These are phyloP conservation scores for Diaporthe caulivora DNA, from an alignment of 2,329 filamentous ascomycete species.

Conservation along the genomic window DNA sequence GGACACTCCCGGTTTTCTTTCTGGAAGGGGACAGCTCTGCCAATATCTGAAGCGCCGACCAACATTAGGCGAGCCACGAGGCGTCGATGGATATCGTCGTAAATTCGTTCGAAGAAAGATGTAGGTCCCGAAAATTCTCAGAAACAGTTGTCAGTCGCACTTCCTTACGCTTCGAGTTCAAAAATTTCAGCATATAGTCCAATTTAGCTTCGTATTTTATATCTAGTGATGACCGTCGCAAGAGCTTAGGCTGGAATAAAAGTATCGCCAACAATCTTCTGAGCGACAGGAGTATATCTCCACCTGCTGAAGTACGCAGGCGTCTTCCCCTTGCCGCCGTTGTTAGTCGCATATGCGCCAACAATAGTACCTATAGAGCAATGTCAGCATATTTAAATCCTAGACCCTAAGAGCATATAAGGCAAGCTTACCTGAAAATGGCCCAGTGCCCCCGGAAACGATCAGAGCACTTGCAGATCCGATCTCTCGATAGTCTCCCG, in stretches of 20 bases:
- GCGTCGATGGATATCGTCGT: neutral
- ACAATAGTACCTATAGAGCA: conserved; percentile 50
- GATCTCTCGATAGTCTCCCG: conserved; percentile 43
- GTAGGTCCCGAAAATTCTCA: too few species aligned
- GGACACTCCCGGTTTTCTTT: too few species aligned
- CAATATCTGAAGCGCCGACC: neutral
- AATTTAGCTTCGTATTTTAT: neutral
- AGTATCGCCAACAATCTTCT: conserved; percentile 18
- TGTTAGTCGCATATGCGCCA: conserved; percentile 53
- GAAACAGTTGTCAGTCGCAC: neutral
- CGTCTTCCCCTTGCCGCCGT: conserved; percentile 43
- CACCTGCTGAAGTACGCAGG: conserved; percentile 25
- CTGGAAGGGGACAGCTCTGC: neutral
- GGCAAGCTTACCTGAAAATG: neutral
- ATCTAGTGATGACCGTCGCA: neutral
- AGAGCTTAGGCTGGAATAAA: neutral
- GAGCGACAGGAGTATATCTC: conserved; percentile 30
- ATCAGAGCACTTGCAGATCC: conserved; percentile 49
- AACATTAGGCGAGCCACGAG: neutral
- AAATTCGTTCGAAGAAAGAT: neutral
- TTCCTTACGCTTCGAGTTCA: neutral
- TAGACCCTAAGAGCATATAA: neutral
- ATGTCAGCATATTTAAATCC: neutral
- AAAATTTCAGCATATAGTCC: neutral
- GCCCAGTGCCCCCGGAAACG: conserved; percentile 47